These are phyloP conservation scores for Myxozyma vanderwaltii DNA, from an alignment of 805 yeast genomes.

Conservation along the genomic window DNA sequence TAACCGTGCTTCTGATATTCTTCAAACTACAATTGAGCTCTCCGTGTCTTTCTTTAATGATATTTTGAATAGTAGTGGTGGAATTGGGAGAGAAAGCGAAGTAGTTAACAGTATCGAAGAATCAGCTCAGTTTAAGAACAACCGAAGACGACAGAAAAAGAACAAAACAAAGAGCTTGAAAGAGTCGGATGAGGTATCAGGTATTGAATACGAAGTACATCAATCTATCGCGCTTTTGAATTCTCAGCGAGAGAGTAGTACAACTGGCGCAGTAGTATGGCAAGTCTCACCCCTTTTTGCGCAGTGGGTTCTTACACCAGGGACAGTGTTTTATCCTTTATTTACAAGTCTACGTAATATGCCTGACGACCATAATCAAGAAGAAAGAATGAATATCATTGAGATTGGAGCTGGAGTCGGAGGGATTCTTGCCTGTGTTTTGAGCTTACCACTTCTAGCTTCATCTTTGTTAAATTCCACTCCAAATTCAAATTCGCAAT, in stretches of 20 bases:
- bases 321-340: slow-evolving; percentile 23
- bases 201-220: slow-evolving; percentile 36
- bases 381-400: slow-evolving; percentile 41
- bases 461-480: neutral
- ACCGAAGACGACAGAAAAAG: neutral
- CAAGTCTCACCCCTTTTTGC: slow-evolving; percentile 51
- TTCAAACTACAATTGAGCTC: neutral
- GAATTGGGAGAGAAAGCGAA: neutral
- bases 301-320: slow-evolving; percentile 53
- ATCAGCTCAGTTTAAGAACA: neutral
- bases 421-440: slow-evolving; percentile 51
- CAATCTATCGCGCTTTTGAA: slow-evolving; percentile 45
- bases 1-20: slow-evolving; percentile 13
- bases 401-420: slow-evolving; percentile 68
- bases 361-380: neutral
- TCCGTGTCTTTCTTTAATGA: neutral
- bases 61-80: neutral
- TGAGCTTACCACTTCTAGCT: slow-evolving; percentile 41
- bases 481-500: neutral
- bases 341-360: slow-evolving; percentile 26
- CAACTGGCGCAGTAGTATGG: slow-evolving; percentile 73
- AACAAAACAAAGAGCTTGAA: neutral
- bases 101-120: neutral
- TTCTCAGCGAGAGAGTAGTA: slow-evolving; percentile 45
- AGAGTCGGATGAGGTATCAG: neutral